A percentile compares a stretch with the other conserved stretches of the same genome.
phyloP scores from a whole-genome alignment of 192 early-diverging fungal genomes.

The Spizellomyces sp. region DNA sequence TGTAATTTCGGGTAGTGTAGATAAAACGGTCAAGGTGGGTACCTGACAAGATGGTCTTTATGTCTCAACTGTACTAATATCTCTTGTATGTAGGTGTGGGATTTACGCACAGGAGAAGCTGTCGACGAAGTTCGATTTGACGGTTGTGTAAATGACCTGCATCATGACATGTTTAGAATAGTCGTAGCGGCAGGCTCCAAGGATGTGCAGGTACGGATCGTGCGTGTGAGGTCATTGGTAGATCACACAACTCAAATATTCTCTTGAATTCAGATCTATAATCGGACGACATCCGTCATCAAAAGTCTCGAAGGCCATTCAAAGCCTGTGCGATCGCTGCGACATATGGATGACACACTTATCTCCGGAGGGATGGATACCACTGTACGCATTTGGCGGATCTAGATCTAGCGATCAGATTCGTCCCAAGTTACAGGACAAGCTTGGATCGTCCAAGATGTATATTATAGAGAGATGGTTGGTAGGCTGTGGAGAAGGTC shows the following conservation, averaged over 20 bases:
- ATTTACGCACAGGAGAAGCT: conserved; percentile 39
- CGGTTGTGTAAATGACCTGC: conserved; percentile 34
- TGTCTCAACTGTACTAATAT: background rate
- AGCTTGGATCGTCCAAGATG: too few species aligned
- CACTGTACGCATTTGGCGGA: conserved; percentile 37
- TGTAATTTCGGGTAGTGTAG: conserved; percentile 36
- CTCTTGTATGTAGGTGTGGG: conserved; percentile 40
- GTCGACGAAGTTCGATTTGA: conserved; percentile 32
- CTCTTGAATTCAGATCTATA: conserved; percentile 34
- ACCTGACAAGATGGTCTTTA: background rate
- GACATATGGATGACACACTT: conserved; percentile 33
- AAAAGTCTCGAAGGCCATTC: conserved; percentile 41
- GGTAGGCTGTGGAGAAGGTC: too few species aligned
- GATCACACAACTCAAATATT: too few species aligned
- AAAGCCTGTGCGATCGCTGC: conserved; percentile 30
- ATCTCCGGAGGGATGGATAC: conserved; percentile 45
- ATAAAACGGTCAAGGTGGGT: conserved; percentile 36
- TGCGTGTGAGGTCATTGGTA: too few species aligned
- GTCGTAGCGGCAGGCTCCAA: conserved; percentile 33
- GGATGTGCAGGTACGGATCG: conserved; percentile 26
- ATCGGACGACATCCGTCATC: conserved; percentile 30
- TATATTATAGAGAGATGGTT: too few species aligned
- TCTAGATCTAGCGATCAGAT: background rate
- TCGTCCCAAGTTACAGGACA: too few species aligned
- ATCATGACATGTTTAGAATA: conserved; percentile 31